Conservation (phyloP, 2,329 filamentous ascomycete species). For the Scedosporium minutisporum region DNA sequence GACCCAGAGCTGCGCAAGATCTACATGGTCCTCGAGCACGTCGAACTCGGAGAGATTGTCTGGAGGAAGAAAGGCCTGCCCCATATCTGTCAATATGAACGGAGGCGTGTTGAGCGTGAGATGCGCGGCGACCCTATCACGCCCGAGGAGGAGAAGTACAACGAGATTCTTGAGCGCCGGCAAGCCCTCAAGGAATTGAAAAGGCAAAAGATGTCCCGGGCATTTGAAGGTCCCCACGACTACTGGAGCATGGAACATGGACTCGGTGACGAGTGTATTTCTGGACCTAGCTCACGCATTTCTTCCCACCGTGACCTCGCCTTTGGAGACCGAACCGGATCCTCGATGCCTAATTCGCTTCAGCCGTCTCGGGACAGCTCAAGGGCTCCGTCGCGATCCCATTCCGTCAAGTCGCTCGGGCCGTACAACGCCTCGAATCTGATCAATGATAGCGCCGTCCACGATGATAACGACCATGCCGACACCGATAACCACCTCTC, state of each 20-base stretch:
- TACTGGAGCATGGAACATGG: conserved; percentile 83
- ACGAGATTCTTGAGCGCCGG: conserved; percentile 48
- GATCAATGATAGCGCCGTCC: neutral
- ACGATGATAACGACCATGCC: neutral
- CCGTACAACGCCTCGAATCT: neutral
- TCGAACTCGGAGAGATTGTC: conserved; percentile 85
- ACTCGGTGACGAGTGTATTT: conserved; percentile 41
- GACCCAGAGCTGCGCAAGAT: conserved; percentile 95
- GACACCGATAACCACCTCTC: conserved; percentile 8
- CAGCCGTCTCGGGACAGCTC: conserved; percentile 32
- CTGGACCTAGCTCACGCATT: conserved; percentile 31
- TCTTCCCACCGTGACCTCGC: conserved; percentile 30
- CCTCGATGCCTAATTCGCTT: conserved; percentile 28
- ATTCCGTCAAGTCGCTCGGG: conserved; percentile 32
- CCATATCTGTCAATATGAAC: conserved; percentile 75
- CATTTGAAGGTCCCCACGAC: conserved; percentile 45
- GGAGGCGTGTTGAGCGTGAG: conserved; percentile 67
- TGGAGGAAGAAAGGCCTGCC: conserved; percentile 86
- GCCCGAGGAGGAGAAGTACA: conserved; percentile 50
- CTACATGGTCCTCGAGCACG: conserved; percentile 93
- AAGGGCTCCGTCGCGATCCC: conserved; percentile 35
- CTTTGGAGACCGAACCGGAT: conserved; percentile 19
- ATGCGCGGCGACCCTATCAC: conserved; percentile 49
- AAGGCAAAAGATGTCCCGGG: conserved; percentile 41
- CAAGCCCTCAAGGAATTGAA: conserved; percentile 48